These are phyloP conservation scores for Terana coerulea DNA, from an alignment of 768 basidiomycete genomes.

Conservation along the genomic window DNA sequence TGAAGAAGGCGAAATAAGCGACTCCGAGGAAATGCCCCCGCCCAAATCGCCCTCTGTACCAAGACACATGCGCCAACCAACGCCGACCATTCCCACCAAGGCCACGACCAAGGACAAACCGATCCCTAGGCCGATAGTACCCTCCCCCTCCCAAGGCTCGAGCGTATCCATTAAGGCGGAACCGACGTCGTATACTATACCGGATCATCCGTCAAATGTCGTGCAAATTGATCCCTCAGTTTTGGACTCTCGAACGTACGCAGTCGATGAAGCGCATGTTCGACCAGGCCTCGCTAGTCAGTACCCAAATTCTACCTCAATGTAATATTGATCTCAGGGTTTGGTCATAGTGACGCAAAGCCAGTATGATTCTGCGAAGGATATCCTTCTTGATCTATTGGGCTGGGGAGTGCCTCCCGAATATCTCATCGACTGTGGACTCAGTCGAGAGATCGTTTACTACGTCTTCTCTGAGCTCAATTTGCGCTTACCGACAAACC, in stretches of 20 bases:
- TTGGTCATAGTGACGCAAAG: slow-evolving; percentile 56
- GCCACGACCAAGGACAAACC: slow-evolving; percentile 1
- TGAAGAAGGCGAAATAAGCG: slow-evolving; percentile 89
- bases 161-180: slow-evolving; percentile 6
- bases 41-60: slow-evolving; percentile 12
- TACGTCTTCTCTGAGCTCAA: slow-evolving; percentile 79
- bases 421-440: slow-evolving; percentile 64
- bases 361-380: slow-evolving; percentile 70
- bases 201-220: background rate
- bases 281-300: slow-evolving; percentile 65
- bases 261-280: slow-evolving; percentile 50
- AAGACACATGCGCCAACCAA: background rate
- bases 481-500: slow-evolving; percentile 62
- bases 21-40: slow-evolving; percentile 49
- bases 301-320: slow-evolving; percentile 14
- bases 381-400: slow-evolving; percentile 72
- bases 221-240: background rate
- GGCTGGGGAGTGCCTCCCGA: slow-evolving; percentile 81
- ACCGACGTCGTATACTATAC: background rate
- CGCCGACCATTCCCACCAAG: background rate
- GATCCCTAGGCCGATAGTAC: background rate
- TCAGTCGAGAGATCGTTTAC: slow-evolving; percentile 68
- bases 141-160: background rate
- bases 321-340: slow-evolving; percentile 1
- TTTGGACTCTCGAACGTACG: slow-evolving; percentile 17